Evolutionary conservation across 108 stramenopile genomes (phyloP).

Genomic region (Chaetoceros tenuissimus): DNA sequence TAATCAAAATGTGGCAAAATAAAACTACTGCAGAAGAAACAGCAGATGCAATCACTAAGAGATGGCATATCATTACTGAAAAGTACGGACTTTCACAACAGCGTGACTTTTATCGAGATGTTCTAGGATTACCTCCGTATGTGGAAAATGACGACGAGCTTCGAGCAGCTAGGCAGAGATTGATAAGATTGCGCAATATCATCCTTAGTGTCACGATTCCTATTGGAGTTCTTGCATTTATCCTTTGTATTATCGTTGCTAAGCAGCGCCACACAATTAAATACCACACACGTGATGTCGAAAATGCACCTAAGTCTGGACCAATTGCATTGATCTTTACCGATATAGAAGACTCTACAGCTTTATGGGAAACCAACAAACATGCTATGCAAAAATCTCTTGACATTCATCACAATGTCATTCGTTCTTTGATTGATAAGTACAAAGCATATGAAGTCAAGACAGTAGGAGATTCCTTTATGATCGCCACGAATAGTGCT

Average conservation of each 20-base stretch:
- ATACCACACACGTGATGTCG: constrained; percentile 1
- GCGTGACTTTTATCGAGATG: constrained; percentile 6
- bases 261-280: constrained; percentile 11
- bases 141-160: not conserved
- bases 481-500: constrained; percentile 12
- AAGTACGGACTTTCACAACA: constrained; percentile 4
- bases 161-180: too few relatives aligned
- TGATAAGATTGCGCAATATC: not conserved
- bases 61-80: constrained; percentile 3
- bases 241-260: not conserved
- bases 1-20: constrained; percentile 5
- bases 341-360: constrained; percentile 10
- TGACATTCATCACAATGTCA: constrained; percentile 16
- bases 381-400: constrained; percentile 13
- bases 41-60: constrained; percentile 5
- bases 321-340: constrained; percentile 12
- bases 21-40: not conserved
- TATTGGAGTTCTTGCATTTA: not conserved
- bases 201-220: not conserved
- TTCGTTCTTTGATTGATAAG: constrained; percentile 7
- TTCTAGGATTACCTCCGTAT: constrained; percentile 4
- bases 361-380: constrained; percentile 13
- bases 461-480: constrained; percentile 17
- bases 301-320: constrained; percentile 10
- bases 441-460: constrained; percentile 18